These are phyloP conservation scores for Pythium biforme DNA, from an alignment of 352 stramenopile species.

Conservation along the genomic window DNA sequence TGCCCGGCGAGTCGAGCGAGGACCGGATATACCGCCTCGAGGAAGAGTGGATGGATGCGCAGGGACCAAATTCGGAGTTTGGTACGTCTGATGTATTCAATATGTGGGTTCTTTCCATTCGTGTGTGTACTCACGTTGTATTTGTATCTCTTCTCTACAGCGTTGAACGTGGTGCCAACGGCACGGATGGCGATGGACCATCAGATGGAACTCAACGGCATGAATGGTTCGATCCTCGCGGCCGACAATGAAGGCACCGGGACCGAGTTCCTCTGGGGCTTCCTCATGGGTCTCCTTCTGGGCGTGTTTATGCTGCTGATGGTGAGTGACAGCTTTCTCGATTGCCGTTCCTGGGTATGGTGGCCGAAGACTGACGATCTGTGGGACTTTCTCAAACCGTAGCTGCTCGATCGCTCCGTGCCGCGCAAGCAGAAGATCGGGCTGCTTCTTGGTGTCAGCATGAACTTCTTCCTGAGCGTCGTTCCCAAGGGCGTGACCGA, in stretches of 20 bases:
- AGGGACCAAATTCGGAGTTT: conserved; percentile 87
- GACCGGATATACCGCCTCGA: conserved; percentile 88
- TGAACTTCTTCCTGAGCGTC: conserved; percentile 90
- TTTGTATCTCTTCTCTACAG: conserved; percentile 29
- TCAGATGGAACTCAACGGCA: conserved; percentile 83
- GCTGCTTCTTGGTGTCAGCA: conserved; percentile 80
- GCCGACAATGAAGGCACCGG: conserved; percentile 87
- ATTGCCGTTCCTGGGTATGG: neutral
- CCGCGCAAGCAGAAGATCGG: conserved; percentile 87
- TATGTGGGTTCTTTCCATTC: neutral
- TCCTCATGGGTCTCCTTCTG: conserved; percentile 84
- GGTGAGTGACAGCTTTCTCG: conserved; percentile 36
- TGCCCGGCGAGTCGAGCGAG: conserved; percentile 76
- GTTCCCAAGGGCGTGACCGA: conserved; percentile 77
- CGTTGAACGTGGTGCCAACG: conserved; percentile 75
- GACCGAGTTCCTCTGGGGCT: conserved; percentile 87
- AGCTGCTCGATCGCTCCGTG: conserved; percentile 85
- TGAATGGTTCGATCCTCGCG: conserved; percentile 80
- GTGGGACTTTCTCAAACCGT: neutral
- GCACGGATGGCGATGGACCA: conserved; percentile 71
- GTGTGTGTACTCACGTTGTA: neutral
- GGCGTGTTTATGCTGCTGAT: conserved; percentile 90
- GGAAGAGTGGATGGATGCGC: conserved; percentile 87
- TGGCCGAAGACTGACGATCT: neutral
- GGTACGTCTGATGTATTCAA: conserved; percentile 40